Evolutionary conservation across 768 basidiomycete species (phyloP).

Genomic region (Calvatia gigantea): DNA sequence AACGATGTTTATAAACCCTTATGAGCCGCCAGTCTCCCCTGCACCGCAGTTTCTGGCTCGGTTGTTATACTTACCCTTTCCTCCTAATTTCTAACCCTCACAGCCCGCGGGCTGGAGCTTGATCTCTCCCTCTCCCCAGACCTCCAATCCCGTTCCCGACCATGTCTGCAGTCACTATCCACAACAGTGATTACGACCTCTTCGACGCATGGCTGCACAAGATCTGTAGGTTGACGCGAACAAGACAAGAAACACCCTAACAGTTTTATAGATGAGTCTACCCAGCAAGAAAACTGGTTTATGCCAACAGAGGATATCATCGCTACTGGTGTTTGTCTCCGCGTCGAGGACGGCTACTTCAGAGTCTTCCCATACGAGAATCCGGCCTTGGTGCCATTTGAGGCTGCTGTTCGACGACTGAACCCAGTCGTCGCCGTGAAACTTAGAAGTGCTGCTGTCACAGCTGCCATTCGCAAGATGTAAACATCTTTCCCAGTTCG

Average conservation of each 20-base stretch:
- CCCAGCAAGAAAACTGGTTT: slow-evolving; percentile 75
- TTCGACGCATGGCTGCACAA: slow-evolving; percentile 79
- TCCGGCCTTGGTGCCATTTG: slow-evolving; percentile 68
- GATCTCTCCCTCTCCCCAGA: slow-evolving; percentile 4
- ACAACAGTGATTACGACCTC: slow-evolving; percentile 70
- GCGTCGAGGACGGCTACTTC: slow-evolving; percentile 57
- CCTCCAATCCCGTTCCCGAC: slow-evolving; percentile 3
- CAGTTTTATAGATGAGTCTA: slow-evolving; percentile 44
- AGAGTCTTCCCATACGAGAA: slow-evolving; percentile 89
- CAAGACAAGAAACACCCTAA: neutral
- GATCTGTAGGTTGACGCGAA: slow-evolving; percentile 42
- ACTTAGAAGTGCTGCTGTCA: slow-evolving; percentile 68
- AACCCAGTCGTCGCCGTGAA: slow-evolving; percentile 87
- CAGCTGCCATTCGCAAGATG: slow-evolving; percentile 69
- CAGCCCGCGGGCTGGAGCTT: slow-evolving; percentile 13
- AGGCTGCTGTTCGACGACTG: slow-evolving; percentile 68
- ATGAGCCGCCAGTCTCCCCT: neutral
- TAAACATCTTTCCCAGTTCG: slow-evolving; percentile 27
- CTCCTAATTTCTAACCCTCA: slow-evolving; percentile 15
- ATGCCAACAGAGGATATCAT: slow-evolving; percentile 71
- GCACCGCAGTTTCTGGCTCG: neutral
- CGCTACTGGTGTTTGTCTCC: slow-evolving; percentile 70
- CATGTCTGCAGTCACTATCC: slow-evolving; percentile 37
- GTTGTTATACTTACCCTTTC: slow-evolving; percentile 13
- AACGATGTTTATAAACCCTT: slow-evolving; percentile 8